These are phyloP conservation scores for Zygoascus bituminiphila DNA, from an alignment of 805 yeast species.

Conservation along the genomic window DNA sequence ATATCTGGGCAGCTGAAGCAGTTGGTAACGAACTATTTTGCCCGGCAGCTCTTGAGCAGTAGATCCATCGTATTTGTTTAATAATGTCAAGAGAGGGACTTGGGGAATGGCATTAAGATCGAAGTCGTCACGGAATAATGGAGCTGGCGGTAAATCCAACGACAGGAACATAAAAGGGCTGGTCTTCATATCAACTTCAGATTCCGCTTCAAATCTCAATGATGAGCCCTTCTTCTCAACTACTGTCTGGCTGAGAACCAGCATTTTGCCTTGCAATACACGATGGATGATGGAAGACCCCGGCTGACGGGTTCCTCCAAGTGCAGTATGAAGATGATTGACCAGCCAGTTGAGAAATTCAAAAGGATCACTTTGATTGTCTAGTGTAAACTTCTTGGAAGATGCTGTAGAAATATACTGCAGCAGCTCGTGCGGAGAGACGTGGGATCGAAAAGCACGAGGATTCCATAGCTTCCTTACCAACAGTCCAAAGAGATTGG, in stretches of 20 bases:
- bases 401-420: slow-evolving; percentile 40
- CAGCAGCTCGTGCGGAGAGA: slow-evolving; percentile 60
- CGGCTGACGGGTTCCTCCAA: slow-evolving; percentile 23
- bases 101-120: slow-evolving; percentile 46
- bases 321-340: slow-evolving; percentile 34
- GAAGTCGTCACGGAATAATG: slow-evolving; percentile 45
- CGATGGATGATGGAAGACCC: slow-evolving; percentile 27
- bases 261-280: slow-evolving; percentile 48
- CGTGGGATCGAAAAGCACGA: slow-evolving; percentile 47
- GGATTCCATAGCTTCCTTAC: slow-evolving; percentile 59
- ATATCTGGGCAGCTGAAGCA: slow-evolving; percentile 42
- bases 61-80: slow-evolving; percentile 32
- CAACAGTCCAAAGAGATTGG: slow-evolving; percentile 37
- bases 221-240: slow-evolving; percentile 20
- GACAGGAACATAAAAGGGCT: slow-evolving; percentile 45
- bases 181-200: slow-evolving; percentile 14
- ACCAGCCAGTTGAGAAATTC: slow-evolving; percentile 53
- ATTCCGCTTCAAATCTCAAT: slow-evolving; percentile 20
- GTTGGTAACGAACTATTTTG: slow-evolving; percentile 32
- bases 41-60: slow-evolving; percentile 29
- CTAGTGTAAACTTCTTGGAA: slow-evolving; percentile 35
- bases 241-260: slow-evolving; percentile 27
- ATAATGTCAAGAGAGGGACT: slow-evolving; percentile 36
- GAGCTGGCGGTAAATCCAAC: slow-evolving; percentile 50
- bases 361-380: slow-evolving; percentile 43